These are phyloP conservation scores for Podaxis sp. DNA, from an alignment of 768 basidiomycete genomes.

Conservation along the genomic window DNA sequence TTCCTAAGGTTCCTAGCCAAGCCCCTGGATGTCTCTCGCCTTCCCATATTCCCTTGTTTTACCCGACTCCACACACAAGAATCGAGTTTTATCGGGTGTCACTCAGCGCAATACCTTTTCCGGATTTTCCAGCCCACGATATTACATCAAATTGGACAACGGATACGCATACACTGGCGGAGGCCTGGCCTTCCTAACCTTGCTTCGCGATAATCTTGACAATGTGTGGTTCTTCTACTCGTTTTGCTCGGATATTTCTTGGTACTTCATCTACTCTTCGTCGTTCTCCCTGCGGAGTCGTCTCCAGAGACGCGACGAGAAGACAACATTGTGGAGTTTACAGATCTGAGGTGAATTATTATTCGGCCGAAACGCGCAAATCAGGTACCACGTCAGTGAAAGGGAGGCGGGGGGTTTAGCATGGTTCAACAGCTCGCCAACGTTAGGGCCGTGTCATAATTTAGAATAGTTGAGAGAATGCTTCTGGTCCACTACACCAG, in stretches of 20 bases:
- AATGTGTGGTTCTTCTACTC: background rate
- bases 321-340: background rate
- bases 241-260: conserved; percentile 4
- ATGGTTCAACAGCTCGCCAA: no score
- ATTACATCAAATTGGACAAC: background rate
- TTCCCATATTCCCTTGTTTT: background rate
- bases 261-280: background rate
- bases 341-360: background rate
- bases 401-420: no score
- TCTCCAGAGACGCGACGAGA: background rate
- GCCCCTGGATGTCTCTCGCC: background rate
- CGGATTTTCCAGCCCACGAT: background rate
- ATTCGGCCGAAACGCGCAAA: conserved; percentile 13
- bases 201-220: background rate
- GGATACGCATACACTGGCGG: background rate
- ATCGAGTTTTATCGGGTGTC: background rate
- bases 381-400: background rate
- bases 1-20: background rate
- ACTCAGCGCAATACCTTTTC: background rate
- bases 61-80: background rate
- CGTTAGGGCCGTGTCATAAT: no score
- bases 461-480: background rate
- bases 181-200: background rate
- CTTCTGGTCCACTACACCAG: background rate
- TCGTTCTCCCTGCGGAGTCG: background rate